Evolutionary conservation across 805 yeast genomes (phyloP).

Genomic region (Citeromyces nyonsensis): DNA sequence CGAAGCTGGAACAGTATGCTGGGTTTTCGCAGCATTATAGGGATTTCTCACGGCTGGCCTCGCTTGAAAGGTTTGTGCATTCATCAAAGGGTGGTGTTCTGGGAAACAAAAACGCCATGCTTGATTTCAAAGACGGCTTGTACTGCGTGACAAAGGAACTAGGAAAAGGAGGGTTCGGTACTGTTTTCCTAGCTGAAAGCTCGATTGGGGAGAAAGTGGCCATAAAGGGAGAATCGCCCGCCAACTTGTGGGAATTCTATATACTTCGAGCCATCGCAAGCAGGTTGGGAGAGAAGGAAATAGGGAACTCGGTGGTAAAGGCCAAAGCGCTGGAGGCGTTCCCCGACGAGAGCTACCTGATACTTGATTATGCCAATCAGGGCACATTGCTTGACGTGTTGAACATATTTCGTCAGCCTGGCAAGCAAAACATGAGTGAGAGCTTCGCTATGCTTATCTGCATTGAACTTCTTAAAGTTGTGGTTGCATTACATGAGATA

Average conservation of each 20-base stretch:
- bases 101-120: constrained; percentile 20
- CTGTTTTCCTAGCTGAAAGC: constrained; percentile 57
- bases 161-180: constrained; percentile 75
- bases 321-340: constrained; percentile 38
- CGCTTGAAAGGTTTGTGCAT: constrained; percentile 4
- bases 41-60: constrained; percentile 4
- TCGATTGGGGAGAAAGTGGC: constrained; percentile 44
- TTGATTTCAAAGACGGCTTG: constrained; percentile 25
- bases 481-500: constrained; percentile 45
- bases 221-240: constrained; percentile 56
- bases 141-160: constrained; percentile 36
- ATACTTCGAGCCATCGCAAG: constrained; percentile 42
- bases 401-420: constrained; percentile 23
- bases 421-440: constrained; percentile 33
- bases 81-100: constrained; percentile 2
- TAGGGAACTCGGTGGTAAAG: constrained; percentile 25
- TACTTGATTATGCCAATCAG: constrained; percentile 47
- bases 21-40: constrained; percentile 2
- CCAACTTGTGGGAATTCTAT: constrained; percentile 72
- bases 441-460: constrained; percentile 45
- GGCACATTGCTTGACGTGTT: constrained; percentile 66
- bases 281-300: constrained; percentile 10
- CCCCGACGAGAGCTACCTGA: constrained; percentile 52
- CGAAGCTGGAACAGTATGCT: constrained; percentile 13
- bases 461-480: constrained; percentile 41